Conservation (phyloP, 345 rosid genomes). For the Hibiscus mutabilis region DNA sequence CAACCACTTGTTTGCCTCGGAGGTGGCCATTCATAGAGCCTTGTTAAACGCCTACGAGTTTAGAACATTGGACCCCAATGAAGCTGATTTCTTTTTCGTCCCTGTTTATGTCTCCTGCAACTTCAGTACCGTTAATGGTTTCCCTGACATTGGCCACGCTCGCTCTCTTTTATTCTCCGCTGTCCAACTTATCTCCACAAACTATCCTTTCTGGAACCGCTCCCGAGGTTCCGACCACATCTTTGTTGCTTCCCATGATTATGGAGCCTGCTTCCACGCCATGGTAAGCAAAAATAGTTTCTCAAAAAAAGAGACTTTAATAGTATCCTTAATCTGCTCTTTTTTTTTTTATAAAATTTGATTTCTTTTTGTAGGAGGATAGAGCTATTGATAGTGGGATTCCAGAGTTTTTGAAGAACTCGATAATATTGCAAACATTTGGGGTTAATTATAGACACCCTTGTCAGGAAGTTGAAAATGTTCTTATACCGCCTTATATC, state of each 20-base stretch:
- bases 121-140: constrained; percentile 79
- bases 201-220: constrained; percentile 81
- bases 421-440: constrained; percentile 83
- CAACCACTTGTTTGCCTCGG: constrained; percentile 86
- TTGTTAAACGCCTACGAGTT: constrained; percentile 39
- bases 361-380: constrained; percentile 47
- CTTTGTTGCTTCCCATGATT: constrained; percentile 92
- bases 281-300: constrained; percentile 39
- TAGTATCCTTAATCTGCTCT: background rate
- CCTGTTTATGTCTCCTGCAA: constrained; percentile 96
- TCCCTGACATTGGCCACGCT: constrained; percentile 92
- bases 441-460: constrained; percentile 82
- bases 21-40: constrained; percentile 86
- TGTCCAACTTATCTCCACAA: constrained; percentile 40
- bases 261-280: constrained; percentile 93
- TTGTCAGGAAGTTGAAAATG: constrained; percentile 74
- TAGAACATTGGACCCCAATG: constrained; percentile 66
- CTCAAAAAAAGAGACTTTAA: background rate
- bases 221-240: constrained; percentile 76
- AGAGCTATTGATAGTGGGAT: constrained; percentile 73
- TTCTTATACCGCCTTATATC: constrained; percentile 80
- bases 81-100: constrained; percentile 91
- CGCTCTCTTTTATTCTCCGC: constrained; percentile 65
- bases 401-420: constrained; percentile 72
- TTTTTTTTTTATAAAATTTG: background rate